A percentile compares a stretch with the other conserved stretches of the same genome.
phyloP scores from a whole-genome alignment of 345 rosid species.

The Raphanus sativus region DNA sequence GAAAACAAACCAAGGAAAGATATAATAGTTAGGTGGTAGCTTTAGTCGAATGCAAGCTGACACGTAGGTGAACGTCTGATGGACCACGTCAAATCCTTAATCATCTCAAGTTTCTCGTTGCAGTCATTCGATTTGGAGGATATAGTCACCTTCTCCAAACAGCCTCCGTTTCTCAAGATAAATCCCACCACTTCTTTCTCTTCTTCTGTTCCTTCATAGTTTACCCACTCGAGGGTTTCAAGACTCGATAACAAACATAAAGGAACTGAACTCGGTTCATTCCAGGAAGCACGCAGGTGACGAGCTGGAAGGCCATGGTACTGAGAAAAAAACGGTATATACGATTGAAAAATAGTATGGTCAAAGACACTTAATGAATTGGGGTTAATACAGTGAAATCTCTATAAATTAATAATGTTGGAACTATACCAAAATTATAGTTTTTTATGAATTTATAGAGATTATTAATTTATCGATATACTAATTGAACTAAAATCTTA shows the following conservation, averaged over 20 bases:
- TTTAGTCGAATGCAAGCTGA: not conserved
- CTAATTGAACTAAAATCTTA: too few species aligned
- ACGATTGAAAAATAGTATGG: not conserved
- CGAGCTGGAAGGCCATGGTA: not conserved
- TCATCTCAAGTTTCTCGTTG: not conserved
- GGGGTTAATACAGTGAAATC: too few species aligned
- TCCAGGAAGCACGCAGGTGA: not conserved
- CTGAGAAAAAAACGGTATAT: not conserved
- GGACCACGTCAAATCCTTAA: not conserved
- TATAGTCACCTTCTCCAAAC: not conserved
- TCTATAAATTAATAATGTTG: too few species aligned
- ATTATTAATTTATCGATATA: too few species aligned
- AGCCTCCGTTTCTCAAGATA: not conserved
- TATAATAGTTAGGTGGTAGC: not conserved
- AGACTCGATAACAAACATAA: not conserved
- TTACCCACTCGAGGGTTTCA: slow-evolving; percentile 3
- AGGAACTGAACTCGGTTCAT: not conserved
- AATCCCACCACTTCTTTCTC: not conserved
- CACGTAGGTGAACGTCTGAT: not conserved
- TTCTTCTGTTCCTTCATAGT: not conserved
- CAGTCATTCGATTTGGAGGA: not conserved
- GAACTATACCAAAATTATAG: too few species aligned
- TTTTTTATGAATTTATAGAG: too few species aligned
- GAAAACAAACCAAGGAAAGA: not conserved
- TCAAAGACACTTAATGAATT: not conserved